Evolutionary conservation across 139 green algal genomes (phyloP).

Genomic region (Limnomonas spitsbergensis): DNA sequence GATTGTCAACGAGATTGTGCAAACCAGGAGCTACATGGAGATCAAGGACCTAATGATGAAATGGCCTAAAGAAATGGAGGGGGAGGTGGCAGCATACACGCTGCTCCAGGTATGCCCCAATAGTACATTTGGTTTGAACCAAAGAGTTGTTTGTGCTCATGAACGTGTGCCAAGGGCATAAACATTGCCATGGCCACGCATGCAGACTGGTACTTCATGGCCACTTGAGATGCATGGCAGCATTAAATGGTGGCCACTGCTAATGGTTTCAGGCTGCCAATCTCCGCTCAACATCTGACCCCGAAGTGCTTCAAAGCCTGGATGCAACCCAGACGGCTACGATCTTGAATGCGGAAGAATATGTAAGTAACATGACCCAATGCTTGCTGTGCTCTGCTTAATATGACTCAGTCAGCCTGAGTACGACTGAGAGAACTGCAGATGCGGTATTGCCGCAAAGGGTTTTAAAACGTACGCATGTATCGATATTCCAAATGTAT

Average conservation of each 20-base stretch:
- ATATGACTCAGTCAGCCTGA: neutral
- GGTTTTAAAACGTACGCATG: neutral
- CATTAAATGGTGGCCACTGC: no score
- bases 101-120: neutral
- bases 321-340: neutral
- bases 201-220: neutral
- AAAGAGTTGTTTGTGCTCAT: neutral
- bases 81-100: neutral
- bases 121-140: neutral
- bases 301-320: neutral
- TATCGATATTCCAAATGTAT: neutral
- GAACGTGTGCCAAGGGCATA: neutral
- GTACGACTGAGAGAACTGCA: neutral
- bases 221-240: neutral
- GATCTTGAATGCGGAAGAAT: neutral
- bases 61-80: neutral
- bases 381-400: no score
- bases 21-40: neutral
- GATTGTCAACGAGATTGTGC: neutral
- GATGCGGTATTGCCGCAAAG: neutral
- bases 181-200: no score
- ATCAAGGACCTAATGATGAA: neutral
- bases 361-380: neutral
- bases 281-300: neutral
- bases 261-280: conserved; percentile 5